A percentile compares a stretch with the other conserved stretches of the same genome.
These are phyloP conservation scores for Blastobotrys buckinghamii DNA, from an alignment of 1,139 yeast species.

Conservation along the genomic window DNA sequence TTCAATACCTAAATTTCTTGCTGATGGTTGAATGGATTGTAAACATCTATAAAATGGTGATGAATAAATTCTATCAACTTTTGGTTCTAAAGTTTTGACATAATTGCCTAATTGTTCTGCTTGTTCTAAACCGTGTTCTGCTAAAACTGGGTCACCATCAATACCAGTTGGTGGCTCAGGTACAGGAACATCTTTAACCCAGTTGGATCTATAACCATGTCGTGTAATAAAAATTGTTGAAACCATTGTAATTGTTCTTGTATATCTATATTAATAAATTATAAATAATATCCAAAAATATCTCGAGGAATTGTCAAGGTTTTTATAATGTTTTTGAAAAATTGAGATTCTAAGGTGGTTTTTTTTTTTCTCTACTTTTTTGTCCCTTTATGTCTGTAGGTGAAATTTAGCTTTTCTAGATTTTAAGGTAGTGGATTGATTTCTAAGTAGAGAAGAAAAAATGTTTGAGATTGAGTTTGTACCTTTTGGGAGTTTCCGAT, in stretches of 20 bases:
- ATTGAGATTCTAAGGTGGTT: background rate
- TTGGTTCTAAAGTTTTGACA: constrained; percentile 35
- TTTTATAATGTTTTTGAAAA: too few relatives aligned
- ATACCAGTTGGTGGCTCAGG: constrained; percentile 81
- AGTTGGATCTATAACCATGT: constrained; percentile 78
- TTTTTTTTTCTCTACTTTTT: background rate
- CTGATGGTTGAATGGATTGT: constrained; percentile 71
- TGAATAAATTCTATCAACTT: constrained; percentile 58
- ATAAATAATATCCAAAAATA: too few relatives aligned
- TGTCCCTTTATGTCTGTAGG: background rate
- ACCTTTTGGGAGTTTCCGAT: background rate
- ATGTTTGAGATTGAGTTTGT: background rate
- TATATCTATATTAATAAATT: background rate
- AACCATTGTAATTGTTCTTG: constrained; percentile 15
- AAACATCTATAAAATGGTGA: constrained; percentile 91
- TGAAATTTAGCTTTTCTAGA: too few relatives aligned
- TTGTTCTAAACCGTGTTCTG: constrained; percentile 74
- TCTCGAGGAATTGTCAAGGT: background rate
- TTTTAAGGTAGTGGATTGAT: too few relatives aligned
- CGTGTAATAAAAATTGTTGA: constrained; percentile 22
- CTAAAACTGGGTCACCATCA: constrained; percentile 73
- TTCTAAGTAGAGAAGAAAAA: too few relatives aligned
- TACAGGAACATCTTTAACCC: constrained; percentile 53
- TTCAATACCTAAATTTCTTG: constrained; percentile 49
- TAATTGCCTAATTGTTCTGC: constrained; percentile 66